phyloP scores from a whole-genome alignment of 768 basidiomycete species.

The Lentinula boryana region DNA sequence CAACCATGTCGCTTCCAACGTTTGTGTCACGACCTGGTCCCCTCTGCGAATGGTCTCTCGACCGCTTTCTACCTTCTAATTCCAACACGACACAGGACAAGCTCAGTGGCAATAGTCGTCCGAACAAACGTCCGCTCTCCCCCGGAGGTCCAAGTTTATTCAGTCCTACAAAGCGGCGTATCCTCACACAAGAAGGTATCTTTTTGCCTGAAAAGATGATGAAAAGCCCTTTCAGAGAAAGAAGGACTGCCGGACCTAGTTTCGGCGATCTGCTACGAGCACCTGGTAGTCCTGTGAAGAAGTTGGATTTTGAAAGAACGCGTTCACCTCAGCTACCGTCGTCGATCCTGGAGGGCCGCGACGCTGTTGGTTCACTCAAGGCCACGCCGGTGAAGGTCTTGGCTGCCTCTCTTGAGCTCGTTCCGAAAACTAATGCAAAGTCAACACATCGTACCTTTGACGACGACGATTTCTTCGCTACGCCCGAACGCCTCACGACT shows the following conservation, averaged over 20 bases:
- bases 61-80: constrained; percentile 39
- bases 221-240: constrained; percentile 27
- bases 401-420: constrained; percentile 24
- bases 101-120: constrained; percentile 22
- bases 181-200: constrained; percentile 50
- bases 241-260: constrained; percentile 31
- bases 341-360: neutral
- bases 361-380: neutral
- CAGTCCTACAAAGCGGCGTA: constrained; percentile 66
- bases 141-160: constrained; percentile 40
- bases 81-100: constrained; percentile 18
- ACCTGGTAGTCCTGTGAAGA: constrained; percentile 40
- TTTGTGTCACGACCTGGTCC: constrained; percentile 37
- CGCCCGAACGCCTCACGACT: constrained; percentile 10
- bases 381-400: constrained; percentile 10
- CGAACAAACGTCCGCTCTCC: constrained; percentile 58
- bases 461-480: constrained; percentile 17
- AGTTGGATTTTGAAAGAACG: constrained; percentile 43
- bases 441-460: neutral
- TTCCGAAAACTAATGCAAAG: constrained; percentile 5
- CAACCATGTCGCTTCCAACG: constrained; percentile 9
- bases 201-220: constrained; percentile 30
- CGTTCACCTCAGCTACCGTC: constrained; percentile 10
- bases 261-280: constrained; percentile 38
- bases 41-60: constrained; percentile 55